Conservation (phyloP, 2,329 filamentous ascomycete species). For the Aureobasidium leucospermi region DNA sequence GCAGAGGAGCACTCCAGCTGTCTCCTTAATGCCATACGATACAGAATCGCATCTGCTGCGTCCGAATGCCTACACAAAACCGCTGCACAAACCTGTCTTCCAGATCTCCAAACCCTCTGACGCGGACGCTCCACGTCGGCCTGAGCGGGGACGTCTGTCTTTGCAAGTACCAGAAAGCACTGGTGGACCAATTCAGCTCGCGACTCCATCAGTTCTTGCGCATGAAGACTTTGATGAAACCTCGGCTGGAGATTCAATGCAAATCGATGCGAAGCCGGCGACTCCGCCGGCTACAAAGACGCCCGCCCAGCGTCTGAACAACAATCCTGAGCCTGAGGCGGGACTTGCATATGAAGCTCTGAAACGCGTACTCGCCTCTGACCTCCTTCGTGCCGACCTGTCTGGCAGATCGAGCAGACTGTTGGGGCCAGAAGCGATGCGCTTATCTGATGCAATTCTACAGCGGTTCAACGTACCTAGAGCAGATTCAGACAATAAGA, state of each 20-base stretch:
- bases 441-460: slow-evolving; percentile 39
- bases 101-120: slow-evolving; percentile 1
- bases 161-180: slow-evolving; percentile 57
- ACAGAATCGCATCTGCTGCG: slow-evolving; percentile 24
- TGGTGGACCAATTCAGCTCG: slow-evolving; percentile 54
- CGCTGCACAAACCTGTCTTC: slow-evolving; percentile 17
- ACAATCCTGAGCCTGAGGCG: slow-evolving; percentile 2
- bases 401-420: slow-evolving; percentile 32
- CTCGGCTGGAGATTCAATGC: slow-evolving; percentile 14
- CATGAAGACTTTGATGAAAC: slow-evolving; percentile 39
- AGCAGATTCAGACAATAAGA: slow-evolving; percentile 26
- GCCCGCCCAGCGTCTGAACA: neutral
- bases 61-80: slow-evolving; percentile 24
- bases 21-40: slow-evolving; percentile 4
- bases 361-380: slow-evolving; percentile 39
- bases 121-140: neutral
- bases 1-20: neutral
- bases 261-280: slow-evolving; percentile 13
- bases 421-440: slow-evolving; percentile 39
- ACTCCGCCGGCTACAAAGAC: slow-evolving; percentile 1
- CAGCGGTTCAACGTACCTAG: slow-evolving; percentile 29
- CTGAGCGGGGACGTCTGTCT: slow-evolving; percentile 12
- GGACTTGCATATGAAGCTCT: slow-evolving; percentile 34
- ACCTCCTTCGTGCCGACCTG: slow-evolving; percentile 40
- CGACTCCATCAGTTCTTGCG: slow-evolving; percentile 51